Evolutionary conservation across 2,329 filamentous ascomycete species (phyloP).

Genomic region (Botrytis tulipae): DNA sequence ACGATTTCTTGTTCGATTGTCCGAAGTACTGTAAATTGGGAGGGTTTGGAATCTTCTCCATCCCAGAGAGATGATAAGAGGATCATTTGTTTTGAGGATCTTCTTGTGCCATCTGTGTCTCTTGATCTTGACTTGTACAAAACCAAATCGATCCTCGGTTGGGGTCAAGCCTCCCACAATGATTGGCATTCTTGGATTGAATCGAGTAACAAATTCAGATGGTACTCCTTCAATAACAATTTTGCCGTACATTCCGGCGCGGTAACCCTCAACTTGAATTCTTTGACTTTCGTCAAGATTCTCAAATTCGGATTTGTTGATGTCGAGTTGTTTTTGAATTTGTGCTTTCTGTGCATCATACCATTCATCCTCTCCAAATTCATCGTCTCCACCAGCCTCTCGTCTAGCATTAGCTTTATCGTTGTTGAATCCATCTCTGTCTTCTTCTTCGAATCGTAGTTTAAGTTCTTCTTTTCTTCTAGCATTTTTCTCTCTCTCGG

Average conservation of each 20-base stretch:
- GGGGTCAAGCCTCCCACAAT: conserved; percentile 88
- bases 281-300: conserved; percentile 81
- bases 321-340: conserved; percentile 92
- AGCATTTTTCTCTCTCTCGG: conserved; percentile 87
- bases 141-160: conserved; percentile 94
- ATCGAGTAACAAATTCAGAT: conserved; percentile 81
- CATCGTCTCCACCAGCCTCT: conserved; percentile 63
- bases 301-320: conserved; percentile 93
- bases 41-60: conserved; percentile 94
- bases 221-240: conserved; percentile 87
- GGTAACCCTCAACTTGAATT: conserved; percentile 82
- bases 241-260: conserved; percentile 88
- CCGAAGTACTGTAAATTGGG: conserved; percentile 91
- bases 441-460: conserved; percentile 93
- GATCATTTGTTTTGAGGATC: conserved; percentile 97
- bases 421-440: conserved; percentile 91
- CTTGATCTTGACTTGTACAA: conserved; percentile 94
- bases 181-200: conserved; percentile 78
- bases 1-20: conserved; percentile 87
- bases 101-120: conserved; percentile 98
- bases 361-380: conserved; percentile 98
- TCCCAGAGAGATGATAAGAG: conserved; percentile 92
- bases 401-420: conserved; percentile 76
- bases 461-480: conserved; percentile 91
- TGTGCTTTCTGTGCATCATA: conserved; percentile 95